Evolutionary conservation across 345 rosid genomes (phyloP), one percentile per base, ranked within the genome.

Genomic region (Salix dunnii): DNA sequence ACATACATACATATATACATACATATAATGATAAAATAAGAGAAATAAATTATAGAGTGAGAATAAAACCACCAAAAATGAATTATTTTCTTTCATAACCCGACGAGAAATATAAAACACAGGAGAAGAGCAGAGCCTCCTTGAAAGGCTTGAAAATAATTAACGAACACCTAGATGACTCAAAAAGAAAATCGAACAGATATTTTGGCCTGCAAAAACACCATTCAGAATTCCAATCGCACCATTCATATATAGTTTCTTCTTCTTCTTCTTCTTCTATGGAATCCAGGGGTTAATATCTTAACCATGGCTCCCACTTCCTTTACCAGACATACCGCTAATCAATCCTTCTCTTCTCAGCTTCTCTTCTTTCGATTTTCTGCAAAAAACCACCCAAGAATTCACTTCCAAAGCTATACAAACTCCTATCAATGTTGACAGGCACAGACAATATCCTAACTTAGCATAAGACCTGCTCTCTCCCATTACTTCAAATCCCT

Each of bases 311-410:
- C 35, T 82, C 40, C 70, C 82, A 68, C 85, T 72, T 13, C 61
- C 85, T 68, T 82, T 79, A n/a, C 79, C 80, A 35, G 91, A 85
- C 4, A 84, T 78, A 2, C 84, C 80, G 10, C 85, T 80, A 35
- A 88, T 77, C 76, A 92, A 80, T 35, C 94, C 93, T 80, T 91
- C 98, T 78, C 96, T 87, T 78, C 90, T 91, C 84, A 96, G 74
- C 89, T 93, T 91, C 73, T 93, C 99, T 55, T 93, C 98, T 82
- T 96, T 92, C 6, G 98, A 89, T 78, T 94, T 96, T 79, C 98
- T 88, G 60, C 98, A 91, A 77, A 96, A 96, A 68, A 91, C 78
- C 76, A 96, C 97, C 99, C 99, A 96, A 9, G 95, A 89, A 74
- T 96, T 93, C 71, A 92, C 96, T 84, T 93, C 98, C 91, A 96